phyloP scores from a whole-genome alignment of 352 stramenopile species.

The Phytopythium montanum region DNA sequence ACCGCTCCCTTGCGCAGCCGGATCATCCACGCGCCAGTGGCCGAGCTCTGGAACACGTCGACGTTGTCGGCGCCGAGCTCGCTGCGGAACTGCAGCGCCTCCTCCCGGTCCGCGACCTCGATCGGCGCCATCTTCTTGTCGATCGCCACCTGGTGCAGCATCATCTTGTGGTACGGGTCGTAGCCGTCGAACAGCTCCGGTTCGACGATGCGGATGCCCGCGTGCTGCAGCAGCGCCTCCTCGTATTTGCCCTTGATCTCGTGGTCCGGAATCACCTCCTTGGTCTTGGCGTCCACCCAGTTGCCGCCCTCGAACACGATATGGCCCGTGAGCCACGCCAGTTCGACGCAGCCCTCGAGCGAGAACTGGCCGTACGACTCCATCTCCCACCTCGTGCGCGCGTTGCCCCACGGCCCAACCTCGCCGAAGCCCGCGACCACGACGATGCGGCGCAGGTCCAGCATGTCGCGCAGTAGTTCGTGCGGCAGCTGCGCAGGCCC shows the following conservation, averaged over 20 bases:
- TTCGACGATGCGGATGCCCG: constrained; percentile 83
- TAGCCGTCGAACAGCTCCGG: constrained; percentile 86
- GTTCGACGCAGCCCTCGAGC: constrained; percentile 84
- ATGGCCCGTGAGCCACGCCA: constrained; percentile 81
- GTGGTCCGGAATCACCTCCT: constrained; percentile 68
- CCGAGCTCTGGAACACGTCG: constrained; percentile 71
- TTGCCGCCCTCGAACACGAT: constrained; percentile 81
- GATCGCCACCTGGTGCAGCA: constrained; percentile 84
- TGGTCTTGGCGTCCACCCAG: constrained; percentile 83
- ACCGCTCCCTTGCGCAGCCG: constrained; percentile 76
- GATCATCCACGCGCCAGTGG: constrained; percentile 76
- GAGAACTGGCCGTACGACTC: constrained; percentile 89
- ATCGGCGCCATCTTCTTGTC: constrained; percentile 89
- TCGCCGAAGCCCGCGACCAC: constrained; percentile 87
- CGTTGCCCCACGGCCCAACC: constrained; percentile 83
- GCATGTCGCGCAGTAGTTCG: constrained; percentile 56
- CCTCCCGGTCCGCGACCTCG: constrained; percentile 78
- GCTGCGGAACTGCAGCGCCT: constrained; percentile 76
- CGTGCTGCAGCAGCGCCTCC: constrained; percentile 71
- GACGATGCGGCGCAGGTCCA: constrained; percentile 80
- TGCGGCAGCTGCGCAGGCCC: constrained; percentile 23
- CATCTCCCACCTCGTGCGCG: constrained; percentile 88
- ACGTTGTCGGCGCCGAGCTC: constrained; percentile 81
- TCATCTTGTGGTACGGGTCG: constrained; percentile 85
- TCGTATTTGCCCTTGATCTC: constrained; percentile 85